Evolutionary conservation across 306 rosid species (phyloP), one percentile per base, ranked within the genome.

Genomic region (Luffa acutangula): DNA sequence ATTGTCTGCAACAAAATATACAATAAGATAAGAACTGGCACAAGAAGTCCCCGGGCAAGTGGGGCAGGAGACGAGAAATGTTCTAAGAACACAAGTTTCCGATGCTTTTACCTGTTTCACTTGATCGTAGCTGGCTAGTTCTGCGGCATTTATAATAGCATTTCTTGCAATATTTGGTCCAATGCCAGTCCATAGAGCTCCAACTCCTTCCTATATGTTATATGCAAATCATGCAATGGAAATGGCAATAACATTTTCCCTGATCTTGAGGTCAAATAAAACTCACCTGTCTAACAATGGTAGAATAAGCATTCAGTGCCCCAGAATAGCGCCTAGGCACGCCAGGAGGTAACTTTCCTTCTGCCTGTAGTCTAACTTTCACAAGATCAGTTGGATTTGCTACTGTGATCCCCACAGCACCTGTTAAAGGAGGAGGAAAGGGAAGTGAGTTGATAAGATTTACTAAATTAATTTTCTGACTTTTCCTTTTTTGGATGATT

Each of bases 351-450:
- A 95, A 86, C 83, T 91, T 91, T 77, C 98, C 98, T 86, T 92
- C 97, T 51, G 97, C 92, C 84, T 95, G 97, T 82, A 95, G 98
- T 85, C 98, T 89, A 76, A 95, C 97, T 81, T 95, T 95, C 66
- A 92, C 97, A 76, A 95, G 98, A 85, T 92, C 97, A 42, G 98
- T 95, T 62, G 97, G 98, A 90, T 95, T 95, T 70, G 98, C 98
- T 34, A 95, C 66, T 0, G 88, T 56, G 84, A 95, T 95, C 69
- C 81, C 98, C 51, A 95, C 62, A 73, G 97, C 98, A 82, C 98
- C 98, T 95, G 79, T 84, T 25, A 59, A 53, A 75, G 6, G 45
- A 75, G 62, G 62, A 74, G 42, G 42, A 53, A 7, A 51, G 46
- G 62, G 31, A 75, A 75, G 18, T 17, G 43, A 25, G 20, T 49